phyloP scores from a whole-genome alignment of 257 asterid species.

The Nicotiana tomentosiformis region DNA sequence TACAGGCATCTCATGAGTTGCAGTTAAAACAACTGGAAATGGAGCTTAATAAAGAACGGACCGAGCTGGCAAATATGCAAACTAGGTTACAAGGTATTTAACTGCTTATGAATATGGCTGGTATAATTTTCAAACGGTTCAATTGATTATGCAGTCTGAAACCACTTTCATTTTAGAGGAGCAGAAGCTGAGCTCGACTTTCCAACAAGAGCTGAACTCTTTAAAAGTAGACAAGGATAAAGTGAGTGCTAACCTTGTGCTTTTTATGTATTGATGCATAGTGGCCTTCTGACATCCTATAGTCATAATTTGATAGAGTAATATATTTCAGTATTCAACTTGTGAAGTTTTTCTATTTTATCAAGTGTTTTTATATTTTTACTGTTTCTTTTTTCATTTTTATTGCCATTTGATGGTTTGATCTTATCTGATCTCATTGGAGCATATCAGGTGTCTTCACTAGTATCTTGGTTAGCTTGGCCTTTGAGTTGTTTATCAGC shows the following conservation, averaged over 20 bases:
- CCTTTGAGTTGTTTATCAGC: background rate
- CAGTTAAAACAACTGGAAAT: slow-evolving; percentile 50
- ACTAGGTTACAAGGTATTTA: slow-evolving; percentile 59
- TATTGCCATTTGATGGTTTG: background rate
- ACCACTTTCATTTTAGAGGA: slow-evolving; percentile 56
- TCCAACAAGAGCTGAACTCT: slow-evolving; percentile 68
- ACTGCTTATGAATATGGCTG: background rate
- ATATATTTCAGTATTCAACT: background rate
- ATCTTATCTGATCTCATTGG: background rate
- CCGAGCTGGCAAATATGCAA: slow-evolving; percentile 43
- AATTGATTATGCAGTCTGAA: slow-evolving; percentile 21
- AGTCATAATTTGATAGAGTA: background rate
- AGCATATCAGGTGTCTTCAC: slow-evolving; percentile 1
- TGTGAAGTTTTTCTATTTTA: background rate
- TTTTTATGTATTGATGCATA: slow-evolving; percentile 1
- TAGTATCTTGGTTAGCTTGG: background rate
- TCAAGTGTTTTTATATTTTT: background rate
- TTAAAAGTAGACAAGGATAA: slow-evolving; percentile 55
- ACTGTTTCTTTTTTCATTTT: background rate
- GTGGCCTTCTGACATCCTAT: background rate
- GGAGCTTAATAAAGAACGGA: slow-evolving; percentile 71
- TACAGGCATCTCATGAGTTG: slow-evolving; percentile 62
- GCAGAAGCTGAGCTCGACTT: slow-evolving; percentile 59
- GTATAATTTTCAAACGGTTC: background rate
- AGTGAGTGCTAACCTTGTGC: slow-evolving; percentile 40